phyloP scores from a whole-genome alignment of 805 yeast genomes.

The Pichia scutulata region DNA sequence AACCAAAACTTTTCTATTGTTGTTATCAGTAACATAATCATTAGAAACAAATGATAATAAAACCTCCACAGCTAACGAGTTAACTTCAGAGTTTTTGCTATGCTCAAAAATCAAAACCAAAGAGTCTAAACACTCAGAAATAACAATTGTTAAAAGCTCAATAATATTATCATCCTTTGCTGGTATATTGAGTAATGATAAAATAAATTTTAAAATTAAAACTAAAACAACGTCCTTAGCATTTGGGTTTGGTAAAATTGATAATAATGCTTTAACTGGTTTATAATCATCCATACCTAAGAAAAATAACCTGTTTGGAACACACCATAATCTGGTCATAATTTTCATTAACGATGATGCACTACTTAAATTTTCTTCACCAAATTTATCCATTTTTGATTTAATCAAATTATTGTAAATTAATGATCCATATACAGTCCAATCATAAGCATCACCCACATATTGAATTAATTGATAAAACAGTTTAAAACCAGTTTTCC shows the following conservation, averaged over 20 bases:
- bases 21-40: constrained; percentile 48
- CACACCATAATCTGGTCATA: constrained; percentile 50
- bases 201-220: constrained; percentile 47
- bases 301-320: constrained; percentile 39
- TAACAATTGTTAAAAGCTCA: constrained; percentile 46
- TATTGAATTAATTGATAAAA: constrained; percentile 48
- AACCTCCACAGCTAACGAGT: constrained; percentile 44
- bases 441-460: constrained; percentile 43
- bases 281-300: constrained; percentile 48
- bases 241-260: constrained; percentile 42
- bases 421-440: constrained; percentile 45
- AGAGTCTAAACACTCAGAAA: constrained; percentile 45
- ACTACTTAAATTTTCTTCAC: constrained; percentile 72
- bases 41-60: constrained; percentile 47
- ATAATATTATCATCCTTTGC: constrained; percentile 35
- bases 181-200: constrained; percentile 36
- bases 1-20: constrained; percentile 45
- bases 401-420: constrained; percentile 48
- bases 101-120: constrained; percentile 44
- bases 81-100: constrained; percentile 37
- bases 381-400: constrained; percentile 64
- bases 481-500: constrained; percentile 63
- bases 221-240: constrained; percentile 62
- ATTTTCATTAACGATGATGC: constrained; percentile 70
- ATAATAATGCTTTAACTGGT: constrained; percentile 48